Base-by-base conservation (phyloP, 495 filamentous ascomycete genomes). In the Hypoxylon crocopeplum region DNA sequence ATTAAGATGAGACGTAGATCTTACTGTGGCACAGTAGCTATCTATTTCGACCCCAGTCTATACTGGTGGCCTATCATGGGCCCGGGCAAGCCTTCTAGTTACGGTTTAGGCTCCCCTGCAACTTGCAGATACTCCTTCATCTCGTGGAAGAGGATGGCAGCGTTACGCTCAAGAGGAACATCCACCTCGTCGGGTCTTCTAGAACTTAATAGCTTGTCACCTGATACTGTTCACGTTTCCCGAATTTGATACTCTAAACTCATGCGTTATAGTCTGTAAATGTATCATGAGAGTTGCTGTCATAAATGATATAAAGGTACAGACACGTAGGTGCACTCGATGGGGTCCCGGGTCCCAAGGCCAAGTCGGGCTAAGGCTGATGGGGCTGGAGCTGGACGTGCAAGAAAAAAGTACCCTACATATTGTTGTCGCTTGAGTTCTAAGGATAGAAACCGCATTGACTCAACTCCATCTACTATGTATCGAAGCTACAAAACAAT, bases 1-100 rank as follows among this genome's bases (percentile, higher is more conserved):
- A 54, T 48, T 50, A 27, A 25, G 39, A 48, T 49, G 40, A 45
- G 36, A 55, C 49, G 57, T 33, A 45, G 48, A 53, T 59, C 48
- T 46, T 45, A 47, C 48, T 22, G 22, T 36, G 37, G 49, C 25
- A 41, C 30, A 12, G 37, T 13, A 37, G 36, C 19, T 24, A 15
- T 41, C 39, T 16, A 21, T 27, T 40, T 38, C 56, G 40, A 30
- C 48, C 56, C 41, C 8, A 27, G 24, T 27, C 24, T 27, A 27
- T 27, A 27, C 24, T 27, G 3, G 24, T 19, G 19, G 19, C 24
- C 11, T 8, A 11, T 36, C 25, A 34, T 33, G 13, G 40, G 51
- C n/a, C n/a, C 42, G 15, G 25, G 7, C 25, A 12, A 46, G 25
- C 19, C 42, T 46, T 15, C 19, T 12, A 17, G 24, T 27, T 3